Percentiles rank a stretch among this genome's conserved stretches.
Evolutionary conservation across 768 basidiomycete species (phyloP).

Genomic region (Leccinum arenicola): DNA sequence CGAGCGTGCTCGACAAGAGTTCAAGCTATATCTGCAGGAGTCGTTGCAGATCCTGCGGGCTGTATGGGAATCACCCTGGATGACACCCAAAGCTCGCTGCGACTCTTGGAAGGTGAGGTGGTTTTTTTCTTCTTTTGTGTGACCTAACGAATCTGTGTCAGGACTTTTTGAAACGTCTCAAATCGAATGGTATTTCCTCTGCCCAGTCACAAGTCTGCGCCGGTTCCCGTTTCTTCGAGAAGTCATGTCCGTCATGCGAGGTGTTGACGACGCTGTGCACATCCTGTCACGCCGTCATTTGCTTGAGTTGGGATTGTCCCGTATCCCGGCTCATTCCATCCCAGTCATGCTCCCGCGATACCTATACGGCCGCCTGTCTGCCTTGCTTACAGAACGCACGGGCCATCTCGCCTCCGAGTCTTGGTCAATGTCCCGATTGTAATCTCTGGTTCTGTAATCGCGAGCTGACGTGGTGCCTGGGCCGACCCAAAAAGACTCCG

Average conservation of each 20-base stretch:
- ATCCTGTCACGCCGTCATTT: conserved; percentile 13
- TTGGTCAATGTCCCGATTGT: conserved; percentile 23
- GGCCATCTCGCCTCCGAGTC: background rate
- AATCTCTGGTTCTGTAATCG: conserved; percentile 18
- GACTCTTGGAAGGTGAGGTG: background rate
- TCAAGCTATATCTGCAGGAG: background rate
- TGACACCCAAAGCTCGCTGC: no score
- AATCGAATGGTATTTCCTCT: conserved; percentile 4
- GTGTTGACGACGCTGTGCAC: conserved; percentile 6
- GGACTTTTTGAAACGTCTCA: conserved; percentile 18
- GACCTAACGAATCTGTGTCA: background rate
- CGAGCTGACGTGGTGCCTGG: conserved; percentile 24
- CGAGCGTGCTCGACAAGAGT: conserved; percentile 3
- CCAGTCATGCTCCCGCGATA: conserved; percentile 10
- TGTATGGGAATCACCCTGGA: no score
- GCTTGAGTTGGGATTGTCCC: conserved; percentile 15
- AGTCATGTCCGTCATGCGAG: conserved; percentile 16
- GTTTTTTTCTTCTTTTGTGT: background rate
- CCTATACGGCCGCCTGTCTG: conserved; percentile 4
- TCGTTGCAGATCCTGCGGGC: no score
- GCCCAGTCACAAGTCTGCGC: background rate
- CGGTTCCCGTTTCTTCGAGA: background rate
- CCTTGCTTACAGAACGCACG: conserved; percentile 6
- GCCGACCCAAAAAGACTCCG: conserved; percentile 14
- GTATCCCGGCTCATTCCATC: conserved; percentile 17